These are phyloP conservation scores for Serendipita sp. DNA, from an alignment of 768 basidiomycete species.

Conservation along the genomic window DNA sequence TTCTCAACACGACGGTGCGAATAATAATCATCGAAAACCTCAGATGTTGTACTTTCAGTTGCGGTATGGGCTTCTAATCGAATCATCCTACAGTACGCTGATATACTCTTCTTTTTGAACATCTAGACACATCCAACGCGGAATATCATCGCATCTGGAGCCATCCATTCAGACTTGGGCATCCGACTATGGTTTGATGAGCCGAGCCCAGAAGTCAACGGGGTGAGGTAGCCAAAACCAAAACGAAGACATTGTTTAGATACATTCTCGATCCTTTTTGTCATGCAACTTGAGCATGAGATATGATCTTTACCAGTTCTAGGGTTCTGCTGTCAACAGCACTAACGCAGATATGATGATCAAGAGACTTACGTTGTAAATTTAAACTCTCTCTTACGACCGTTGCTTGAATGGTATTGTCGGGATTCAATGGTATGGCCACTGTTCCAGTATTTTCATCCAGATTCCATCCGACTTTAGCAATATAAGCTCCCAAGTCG, in stretches of 20 bases:
- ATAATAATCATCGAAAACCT: background rate
- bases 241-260: background rate
- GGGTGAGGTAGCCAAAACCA: background rate
- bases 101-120: background rate
- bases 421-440: slow-evolving; percentile 60
- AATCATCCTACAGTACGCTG: slow-evolving; percentile 3
- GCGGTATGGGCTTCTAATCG: slow-evolving; percentile 27
- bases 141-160: slow-evolving; percentile 70
- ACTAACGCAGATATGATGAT: background rate
- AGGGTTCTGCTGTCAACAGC: background rate
- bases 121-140: slow-evolving; percentile 57
- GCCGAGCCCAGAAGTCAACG: background rate
- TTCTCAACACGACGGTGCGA: slow-evolving; percentile 11
- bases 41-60: slow-evolving; percentile 62
- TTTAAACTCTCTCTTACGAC: slow-evolving; percentile 72
- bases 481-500: slow-evolving; percentile 42
- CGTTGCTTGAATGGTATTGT: slow-evolving; percentile 76
- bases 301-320: background rate
- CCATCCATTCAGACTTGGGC: slow-evolving; percentile 74
- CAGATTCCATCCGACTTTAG: slow-evolving; percentile 49
- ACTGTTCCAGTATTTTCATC: slow-evolving; percentile 41
- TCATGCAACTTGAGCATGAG: background rate
- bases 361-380: slow-evolving; percentile 49
- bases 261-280: background rate
- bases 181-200: slow-evolving; percentile 65